Conservation (phyloP, 202 grass and related monocot species). For the Cymbopogon flexuosus region DNA sequence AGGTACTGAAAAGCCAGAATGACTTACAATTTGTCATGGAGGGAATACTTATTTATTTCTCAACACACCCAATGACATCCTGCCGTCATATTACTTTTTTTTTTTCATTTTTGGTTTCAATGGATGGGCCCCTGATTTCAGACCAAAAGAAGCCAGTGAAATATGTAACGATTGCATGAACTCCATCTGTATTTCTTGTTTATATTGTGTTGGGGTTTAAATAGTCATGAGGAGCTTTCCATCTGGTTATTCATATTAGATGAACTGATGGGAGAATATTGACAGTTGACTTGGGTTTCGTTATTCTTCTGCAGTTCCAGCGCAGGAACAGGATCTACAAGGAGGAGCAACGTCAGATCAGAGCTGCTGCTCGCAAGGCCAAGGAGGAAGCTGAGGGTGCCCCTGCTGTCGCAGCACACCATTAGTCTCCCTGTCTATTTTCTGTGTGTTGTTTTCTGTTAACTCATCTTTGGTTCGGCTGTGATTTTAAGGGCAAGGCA, state of each 20-base stretch:
- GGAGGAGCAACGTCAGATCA: slow-evolving; percentile 91
- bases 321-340: slow-evolving; percentile 97
- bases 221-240: not conserved
- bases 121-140: not conserved
- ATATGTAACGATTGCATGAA: not conserved
- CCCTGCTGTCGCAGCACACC: slow-evolving; percentile 43
- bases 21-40: too few species aligned
- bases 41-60: too few species aligned
- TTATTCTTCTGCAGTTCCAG: slow-evolving; percentile 65
- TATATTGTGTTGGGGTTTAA: not conserved
- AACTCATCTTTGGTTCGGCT: slow-evolving; percentile 18
- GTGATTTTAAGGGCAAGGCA: slow-evolving; percentile 44
- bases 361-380: slow-evolving; percentile 57
- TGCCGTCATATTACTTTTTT: not conserved
- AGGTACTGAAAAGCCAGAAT: not conserved
- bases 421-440: slow-evolving; percentile 43
- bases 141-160: not conserved
- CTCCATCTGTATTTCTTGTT: not conserved
- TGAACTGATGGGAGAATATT: not conserved
- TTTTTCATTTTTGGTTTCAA: not conserved
- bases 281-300: not conserved
- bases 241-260: not conserved
- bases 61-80: too few species aligned
- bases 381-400: slow-evolving; percentile 56
- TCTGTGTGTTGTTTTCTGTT: slow-evolving; percentile 17